Evolutionary conservation across 257 asterid species (phyloP), one percentile per base, ranked within the genome.

Genomic region (Primulina tabacum): DNA sequence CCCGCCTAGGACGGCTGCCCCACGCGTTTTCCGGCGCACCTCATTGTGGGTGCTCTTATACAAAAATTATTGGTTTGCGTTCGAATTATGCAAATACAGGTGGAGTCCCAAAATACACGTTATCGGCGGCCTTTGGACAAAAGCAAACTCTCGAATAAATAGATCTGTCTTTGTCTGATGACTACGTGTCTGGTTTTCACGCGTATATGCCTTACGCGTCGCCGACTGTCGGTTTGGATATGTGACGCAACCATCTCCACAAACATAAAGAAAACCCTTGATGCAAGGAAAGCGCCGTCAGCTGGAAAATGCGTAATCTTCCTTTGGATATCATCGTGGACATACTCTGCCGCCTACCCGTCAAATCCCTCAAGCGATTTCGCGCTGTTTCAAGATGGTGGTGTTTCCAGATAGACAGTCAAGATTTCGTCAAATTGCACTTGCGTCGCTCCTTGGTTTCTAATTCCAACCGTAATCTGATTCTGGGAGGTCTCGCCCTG

Each of bases 321-420:
- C 86, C 86, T 18, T 11, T 30, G 11, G 88, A 84, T 58, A 56
- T 84, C 72, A 37, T 79, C 50, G 83, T 77, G 24, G 84, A 84
- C 20, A 84, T 81, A 65, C 84, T 84, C 71, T 77, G 80, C 61
- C 86, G 84, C n/a, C 76, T 83, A 10, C 86, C 88, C 63, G 84
- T 81, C 68, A 83, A 83, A 53, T 11, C 83, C 3, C 68, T 83
- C 26, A 72, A 78, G 81, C 86, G 88, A 4, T 83, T 76, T 71
- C 82, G 82, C 24, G 74, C 80, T 21, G 88, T 83, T 2, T 73
- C 84, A 0, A 78, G 72, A 47, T 59, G 70, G 16, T 82, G 87
- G 87, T 68, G 78, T 55, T 64, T 8, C 11, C 56, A 79, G 7
- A 79, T 82, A 1, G 88, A 81, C 65, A 65, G 82, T 43, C 75